These are phyloP conservation scores for Davidsoniella australis DNA, from an alignment of 2,329 filamentous ascomycete species.

Conservation along the genomic window DNA sequence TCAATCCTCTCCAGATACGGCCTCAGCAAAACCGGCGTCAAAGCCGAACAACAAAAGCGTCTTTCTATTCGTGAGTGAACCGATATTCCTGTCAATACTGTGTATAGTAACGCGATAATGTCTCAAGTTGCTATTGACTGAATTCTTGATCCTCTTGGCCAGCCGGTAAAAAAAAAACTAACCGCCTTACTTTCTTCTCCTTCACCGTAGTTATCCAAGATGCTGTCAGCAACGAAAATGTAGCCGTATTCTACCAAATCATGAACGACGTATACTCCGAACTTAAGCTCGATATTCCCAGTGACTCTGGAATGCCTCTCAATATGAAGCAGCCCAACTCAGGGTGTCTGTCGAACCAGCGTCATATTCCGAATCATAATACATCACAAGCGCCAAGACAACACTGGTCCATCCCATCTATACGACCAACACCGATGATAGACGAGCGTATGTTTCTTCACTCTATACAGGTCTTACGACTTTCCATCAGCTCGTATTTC, in stretches of 20 bases:
- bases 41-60: slow-evolving; percentile 62
- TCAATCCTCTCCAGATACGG: slow-evolving; percentile 59
- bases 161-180: neutral
- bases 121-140: neutral
- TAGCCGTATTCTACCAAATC: slow-evolving; percentile 26
- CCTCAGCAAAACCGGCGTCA: slow-evolving; percentile 66
- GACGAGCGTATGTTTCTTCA: neutral
- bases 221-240: slow-evolving; percentile 22
- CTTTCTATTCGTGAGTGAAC: slow-evolving; percentile 56
- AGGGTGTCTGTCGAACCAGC: no score
- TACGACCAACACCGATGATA: neutral
- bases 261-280: slow-evolving; percentile 6
- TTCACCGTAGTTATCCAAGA: slow-evolving; percentile 25
- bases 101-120: no score
- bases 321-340: no score
- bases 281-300: neutral
- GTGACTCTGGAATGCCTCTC: neutral
- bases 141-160: no score
- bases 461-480: neutral
- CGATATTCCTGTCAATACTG: neutral
- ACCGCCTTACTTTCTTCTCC: neutral
- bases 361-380: neutral
- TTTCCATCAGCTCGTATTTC: no score
- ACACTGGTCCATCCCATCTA: neutral
- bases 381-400: neutral